Evolutionary conservation across 2,329 filamentous ascomycete genomes (phyloP).

Genomic region (Ophiostoma piceae): DNA sequence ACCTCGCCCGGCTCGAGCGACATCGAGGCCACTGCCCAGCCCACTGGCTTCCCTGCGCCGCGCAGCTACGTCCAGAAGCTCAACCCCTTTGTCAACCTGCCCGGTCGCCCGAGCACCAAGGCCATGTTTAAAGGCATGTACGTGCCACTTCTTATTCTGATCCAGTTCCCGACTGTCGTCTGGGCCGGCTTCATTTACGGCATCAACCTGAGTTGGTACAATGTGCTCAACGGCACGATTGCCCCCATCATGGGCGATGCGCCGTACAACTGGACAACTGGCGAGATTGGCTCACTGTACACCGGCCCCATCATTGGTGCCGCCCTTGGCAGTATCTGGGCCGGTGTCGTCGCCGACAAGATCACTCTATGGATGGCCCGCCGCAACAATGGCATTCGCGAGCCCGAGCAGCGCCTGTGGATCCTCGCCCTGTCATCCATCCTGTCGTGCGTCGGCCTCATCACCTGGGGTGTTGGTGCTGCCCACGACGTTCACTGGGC

Average conservation of each 20-base stretch:
- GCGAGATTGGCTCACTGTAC: slow-evolving; percentile 28
- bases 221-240: slow-evolving; percentile 30
- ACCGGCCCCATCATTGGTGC: slow-evolving; percentile 28
- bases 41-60: background rate
- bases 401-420: slow-evolving; percentile 33
- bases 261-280: slow-evolving; percentile 29
- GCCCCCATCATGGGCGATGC: slow-evolving; percentile 25
- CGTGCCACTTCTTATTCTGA: slow-evolving; percentile 19
- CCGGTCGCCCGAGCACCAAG: slow-evolving; percentile 27
- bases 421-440: slow-evolving; percentile 30
- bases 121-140: slow-evolving; percentile 27
- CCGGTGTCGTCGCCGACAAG: slow-evolving; percentile 28
- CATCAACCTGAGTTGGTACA: slow-evolving; percentile 32
- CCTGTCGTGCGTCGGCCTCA: slow-evolving; percentile 35
- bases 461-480: slow-evolving; percentile 47
- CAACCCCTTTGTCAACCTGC: slow-evolving; percentile 13
- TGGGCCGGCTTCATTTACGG: slow-evolving; percentile 31
- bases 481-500: slow-evolving; percentile 40
- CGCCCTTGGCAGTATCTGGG: slow-evolving; percentile 27
- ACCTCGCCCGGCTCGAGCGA: background rate
- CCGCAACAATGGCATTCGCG: slow-evolving; percentile 38
- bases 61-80: slow-evolving; percentile 18
- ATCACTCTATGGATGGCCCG: slow-evolving; percentile 35
- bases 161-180: slow-evolving; percentile 23
- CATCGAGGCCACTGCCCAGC: background rate